phyloP scores from a whole-genome alignment of 2,329 filamentous ascomycete genomes.

The Sclerotiophoma versabilis region DNA sequence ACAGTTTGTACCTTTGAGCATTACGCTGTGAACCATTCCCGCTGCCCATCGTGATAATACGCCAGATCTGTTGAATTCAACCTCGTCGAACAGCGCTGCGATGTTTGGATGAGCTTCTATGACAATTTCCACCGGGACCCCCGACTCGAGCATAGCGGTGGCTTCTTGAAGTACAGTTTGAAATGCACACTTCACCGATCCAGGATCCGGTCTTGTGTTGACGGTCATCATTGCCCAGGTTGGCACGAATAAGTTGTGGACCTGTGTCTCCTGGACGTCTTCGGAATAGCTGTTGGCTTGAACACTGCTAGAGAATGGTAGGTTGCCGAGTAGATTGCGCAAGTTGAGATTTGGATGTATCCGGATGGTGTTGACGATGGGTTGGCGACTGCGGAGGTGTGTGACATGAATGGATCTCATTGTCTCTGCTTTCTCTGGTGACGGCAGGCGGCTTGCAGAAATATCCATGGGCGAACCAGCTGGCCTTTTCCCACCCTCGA shows the following conservation, averaged over 20 bases:
- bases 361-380: conserved; percentile 29
- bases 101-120: conserved; percentile 33
- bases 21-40: conserved; percentile 30
- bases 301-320: conserved; percentile 24
- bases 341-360: conserved; percentile 33
- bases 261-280: conserved; percentile 18
- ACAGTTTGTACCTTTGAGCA: conserved; percentile 32
- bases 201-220: conserved; percentile 29
- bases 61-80: conserved; percentile 24
- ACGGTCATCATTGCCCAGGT: conserved; percentile 37
- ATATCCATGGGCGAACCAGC: conserved; percentile 18
- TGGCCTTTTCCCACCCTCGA: neutral
- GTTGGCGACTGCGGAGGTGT: conserved; percentile 28
- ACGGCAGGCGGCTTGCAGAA: conserved; percentile 10
- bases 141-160: conserved; percentile 20
- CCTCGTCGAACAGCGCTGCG: conserved; percentile 30
- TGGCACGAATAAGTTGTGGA: conserved; percentile 28
- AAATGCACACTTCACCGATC: conserved; percentile 22
- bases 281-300: conserved; percentile 18
- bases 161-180: conserved; percentile 22
- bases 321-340: conserved; percentile 26
- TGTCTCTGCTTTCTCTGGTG: conserved; percentile 6
- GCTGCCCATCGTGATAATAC: conserved; percentile 32
- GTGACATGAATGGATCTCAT: conserved; percentile 27
- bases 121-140: conserved; percentile 16